Base-by-base conservation (phyloP, 208 protist genomes). In the Trypanosoma grayi region DNA sequence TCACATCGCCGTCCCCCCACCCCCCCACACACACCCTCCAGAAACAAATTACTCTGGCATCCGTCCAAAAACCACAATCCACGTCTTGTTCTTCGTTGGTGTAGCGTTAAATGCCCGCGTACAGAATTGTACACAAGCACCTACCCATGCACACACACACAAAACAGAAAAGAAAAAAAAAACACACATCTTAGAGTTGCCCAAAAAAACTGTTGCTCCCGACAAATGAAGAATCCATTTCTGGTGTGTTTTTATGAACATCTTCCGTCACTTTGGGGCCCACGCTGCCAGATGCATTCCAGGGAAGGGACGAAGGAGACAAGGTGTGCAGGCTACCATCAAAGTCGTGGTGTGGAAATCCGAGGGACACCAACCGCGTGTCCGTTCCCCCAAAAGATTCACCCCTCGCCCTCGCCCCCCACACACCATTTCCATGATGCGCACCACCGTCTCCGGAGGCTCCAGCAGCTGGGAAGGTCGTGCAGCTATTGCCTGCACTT, bases 311-410 rank as follows among this genome's bases (percentile, higher is more conserved):
- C 43, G 66, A 67, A 5, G 69, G 58, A 11, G 66, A 55, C 4
- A 66, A 76, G 27, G 75, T 75, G 36, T 77, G 58, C 43, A 79
- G 51, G 34, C 73, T 78, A 2, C 28, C 40, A 47, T 86, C 76
- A 27, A 55, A 44, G 9, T 75, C 50, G 11, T 60, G 55, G 16
- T 47, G 41, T 13, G 3, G 47, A n/a, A 50, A 20, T 16, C 33
- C 22, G 13, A 55, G 20, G 5, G 20, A 10, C 8, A 46, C 14
- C 20, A 30, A 36, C 0, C 44, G 45, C 11, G 0, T 13, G 24
- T 55, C 58, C 16, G 8, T 10, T 13, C 22, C 13, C 25, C 37
- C 53, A 3, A 24, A 44, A 22, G 53, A 27, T 48, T 61, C 54
- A 13, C 14, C 24, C 18, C 44, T 40, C 58, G 18, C 28, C 33